These are phyloP conservation scores for Paecilomyces formosus DNA, from an alignment of 2,329 filamentous ascomycete species.

Conservation along the genomic window DNA sequence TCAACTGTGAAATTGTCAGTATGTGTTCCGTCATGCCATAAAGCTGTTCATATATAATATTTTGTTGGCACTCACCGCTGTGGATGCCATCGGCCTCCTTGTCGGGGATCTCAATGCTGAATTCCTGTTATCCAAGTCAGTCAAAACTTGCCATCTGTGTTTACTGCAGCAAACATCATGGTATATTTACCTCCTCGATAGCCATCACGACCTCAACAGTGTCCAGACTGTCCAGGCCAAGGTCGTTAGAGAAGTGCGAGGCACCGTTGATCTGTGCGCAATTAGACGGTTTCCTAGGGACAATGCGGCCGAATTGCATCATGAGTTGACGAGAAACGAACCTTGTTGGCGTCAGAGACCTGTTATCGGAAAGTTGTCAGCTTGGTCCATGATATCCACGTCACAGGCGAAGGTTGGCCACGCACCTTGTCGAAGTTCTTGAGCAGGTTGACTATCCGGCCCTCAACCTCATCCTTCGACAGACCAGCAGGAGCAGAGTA, in stretches of 20 bases:
- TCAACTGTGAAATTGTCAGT: constrained; percentile 55
- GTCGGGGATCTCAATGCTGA: constrained; percentile 95
- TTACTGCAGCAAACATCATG: constrained; percentile 8
- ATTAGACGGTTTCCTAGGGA: constrained; percentile 12
- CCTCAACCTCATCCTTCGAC: constrained; percentile 76
- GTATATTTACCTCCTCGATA: constrained; percentile 75
- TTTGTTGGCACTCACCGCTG: constrained; percentile 62
- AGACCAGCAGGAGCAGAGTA: constrained; percentile 80
- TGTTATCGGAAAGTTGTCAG: constrained; percentile 7
- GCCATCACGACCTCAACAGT: constrained; percentile 99
- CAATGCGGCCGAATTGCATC: background rate
- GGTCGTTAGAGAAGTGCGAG: constrained; percentile 94
- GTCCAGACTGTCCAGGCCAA: constrained; percentile 93
- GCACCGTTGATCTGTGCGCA: constrained; percentile 63
- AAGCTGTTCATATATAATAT: background rate
- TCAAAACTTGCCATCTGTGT: constrained; percentile 7
- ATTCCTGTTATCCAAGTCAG: constrained; percentile 45
- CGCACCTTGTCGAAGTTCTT: constrained; percentile 95
- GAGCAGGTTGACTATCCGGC: constrained; percentile 84
- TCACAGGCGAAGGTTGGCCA: constrained; percentile 9
- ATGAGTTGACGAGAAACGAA: constrained; percentile 6
- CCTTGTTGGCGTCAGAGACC: constrained; percentile 34
- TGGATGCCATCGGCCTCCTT: constrained; percentile 93
- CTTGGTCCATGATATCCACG: constrained; percentile 41
- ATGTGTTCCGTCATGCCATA: constrained; percentile 8